Conservation (phyloP, 2,329 filamentous ascomycete genomes). For the Verticillium nubilum region DNA sequence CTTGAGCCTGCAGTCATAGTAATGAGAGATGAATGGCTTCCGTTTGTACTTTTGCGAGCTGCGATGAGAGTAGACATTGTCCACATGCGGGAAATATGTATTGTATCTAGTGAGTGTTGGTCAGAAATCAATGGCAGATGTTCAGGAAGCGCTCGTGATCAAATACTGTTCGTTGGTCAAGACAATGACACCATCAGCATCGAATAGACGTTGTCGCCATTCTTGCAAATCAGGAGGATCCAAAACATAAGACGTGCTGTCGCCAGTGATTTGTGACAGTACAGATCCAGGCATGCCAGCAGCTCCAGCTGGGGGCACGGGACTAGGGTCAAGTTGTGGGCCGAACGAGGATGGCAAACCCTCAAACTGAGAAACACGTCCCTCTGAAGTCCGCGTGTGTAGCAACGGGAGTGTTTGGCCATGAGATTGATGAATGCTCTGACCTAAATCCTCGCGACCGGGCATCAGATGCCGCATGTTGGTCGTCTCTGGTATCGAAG, state of each 20-base stretch:
- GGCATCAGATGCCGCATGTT: not conserved
- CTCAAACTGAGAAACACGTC: not conserved
- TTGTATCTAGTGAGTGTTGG: conserved; percentile 51
- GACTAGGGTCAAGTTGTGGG: not conserved
- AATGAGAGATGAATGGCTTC: conserved; percentile 77
- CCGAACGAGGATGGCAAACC: not conserved
- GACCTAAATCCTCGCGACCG: not conserved
- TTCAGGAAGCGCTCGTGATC: conserved; percentile 1
- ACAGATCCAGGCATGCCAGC: not conserved
- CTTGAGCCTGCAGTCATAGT: conserved; percentile 80
- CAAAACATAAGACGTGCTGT: conserved; percentile 48
- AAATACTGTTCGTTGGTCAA: conserved; percentile 68
- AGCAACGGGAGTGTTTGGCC: not conserved
- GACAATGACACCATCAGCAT: conserved; percentile 67
- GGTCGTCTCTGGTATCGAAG: not conserved
- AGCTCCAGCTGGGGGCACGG: not conserved
- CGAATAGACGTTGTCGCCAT: conserved; percentile 70
- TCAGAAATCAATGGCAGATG: conserved; percentile 3
- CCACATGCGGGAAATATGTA: conserved; percentile 77
- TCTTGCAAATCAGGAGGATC: conserved; percentile 61
- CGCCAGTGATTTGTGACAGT: conserved; percentile 23
- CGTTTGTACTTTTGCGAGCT: conserved; percentile 78
- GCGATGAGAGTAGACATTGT: conserved; percentile 80
- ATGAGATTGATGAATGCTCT: not conserved
- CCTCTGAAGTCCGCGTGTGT: not conserved